Conservation (phyloP, 2,329 filamentous ascomycete genomes). For the Emmonsia crescens region DNA sequence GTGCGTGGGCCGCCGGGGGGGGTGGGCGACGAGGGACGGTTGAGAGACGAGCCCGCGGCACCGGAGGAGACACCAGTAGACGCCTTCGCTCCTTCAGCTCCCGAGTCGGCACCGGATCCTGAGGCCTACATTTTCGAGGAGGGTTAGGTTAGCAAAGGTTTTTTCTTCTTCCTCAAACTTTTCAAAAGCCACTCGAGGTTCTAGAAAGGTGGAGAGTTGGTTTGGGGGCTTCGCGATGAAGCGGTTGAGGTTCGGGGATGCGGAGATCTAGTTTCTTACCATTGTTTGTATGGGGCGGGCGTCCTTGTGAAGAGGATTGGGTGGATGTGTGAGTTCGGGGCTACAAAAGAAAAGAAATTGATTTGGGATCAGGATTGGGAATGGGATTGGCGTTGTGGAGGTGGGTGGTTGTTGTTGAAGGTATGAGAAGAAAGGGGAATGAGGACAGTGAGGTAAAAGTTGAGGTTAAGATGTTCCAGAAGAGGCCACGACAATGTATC, state of each 20-base stretch:
- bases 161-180: background rate
- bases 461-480: slow-evolving; percentile 4
- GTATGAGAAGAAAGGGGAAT: background rate
- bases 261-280: slow-evolving; percentile 5
- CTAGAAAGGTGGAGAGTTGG: background rate
- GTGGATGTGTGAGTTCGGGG: background rate
- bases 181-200: background rate
- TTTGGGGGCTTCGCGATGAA: background rate
- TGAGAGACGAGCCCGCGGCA: slow-evolving; percentile 57
- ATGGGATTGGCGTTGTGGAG: background rate
- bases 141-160: background rate
- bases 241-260: background rate
- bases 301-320: background rate
- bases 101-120: slow-evolving; percentile 35
- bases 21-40: slow-evolving; percentile 73
- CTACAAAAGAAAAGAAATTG: background rate
- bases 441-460: background rate
- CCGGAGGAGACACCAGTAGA: slow-evolving; percentile 48
- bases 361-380: background rate
- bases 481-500: slow-evolving; percentile 11
- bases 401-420: background rate
- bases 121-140: slow-evolving; percentile 22
- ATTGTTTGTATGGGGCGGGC: slow-evolving; percentile 4
- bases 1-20: slow-evolving; percentile 90
- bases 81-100: slow-evolving; percentile 34